Base-by-base conservation (phyloP, 768 basidiomycete species). In the Hemileccinum rubropunctum region DNA sequence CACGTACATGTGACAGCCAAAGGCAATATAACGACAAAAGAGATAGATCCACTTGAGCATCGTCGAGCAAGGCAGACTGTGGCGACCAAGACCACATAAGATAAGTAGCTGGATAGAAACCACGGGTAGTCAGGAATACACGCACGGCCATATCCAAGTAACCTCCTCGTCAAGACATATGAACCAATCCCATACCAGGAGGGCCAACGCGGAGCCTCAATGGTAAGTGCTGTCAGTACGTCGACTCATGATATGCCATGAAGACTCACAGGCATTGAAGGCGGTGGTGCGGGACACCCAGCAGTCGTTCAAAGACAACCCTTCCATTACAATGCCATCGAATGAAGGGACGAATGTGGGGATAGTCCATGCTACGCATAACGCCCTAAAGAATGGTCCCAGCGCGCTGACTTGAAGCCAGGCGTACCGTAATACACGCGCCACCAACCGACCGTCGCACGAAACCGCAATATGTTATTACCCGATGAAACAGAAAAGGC, bases 151-250 rank as follows among this genome's bases (percentile, higher is more conserved):
- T 44, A 47, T 40, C 48, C 45, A 47, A 37, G 28, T 36, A 18
- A 56, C 42, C 37, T 51, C 45, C 14, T 51, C n/a, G 34, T 50
- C 48, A 17, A 50, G 44, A 32, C 46, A 51, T 30, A 44, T 27
- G 28, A 56, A 17, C 53, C 53, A 56, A 36, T 56, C 53, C 45
- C 48, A 54, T 15, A 43, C 26, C 40, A 50, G 32, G 26, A 47
- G 23, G 37, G 26, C 26, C 15, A 51, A 18, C 7, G 53, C 53
- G 9, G 42, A 43, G 27, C 45, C 53, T 51, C 26, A 9, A 47
- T 11, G 18, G 18, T 32, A 9, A 43, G 28, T 7, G 15, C 2
- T 15, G 23, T 48, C 15, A 56, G 13, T 36, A 14, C 21, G 11
- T 18, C 35, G 18, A 27, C 33, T 21, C 9, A 10, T 5, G 17